A percentile compares a stretch with the other conserved stretches of the same genome.
Evolutionary conservation across 768 basidiomycete genomes (phyloP).

Genomic region (Gautieria morchelliformis): DNA sequence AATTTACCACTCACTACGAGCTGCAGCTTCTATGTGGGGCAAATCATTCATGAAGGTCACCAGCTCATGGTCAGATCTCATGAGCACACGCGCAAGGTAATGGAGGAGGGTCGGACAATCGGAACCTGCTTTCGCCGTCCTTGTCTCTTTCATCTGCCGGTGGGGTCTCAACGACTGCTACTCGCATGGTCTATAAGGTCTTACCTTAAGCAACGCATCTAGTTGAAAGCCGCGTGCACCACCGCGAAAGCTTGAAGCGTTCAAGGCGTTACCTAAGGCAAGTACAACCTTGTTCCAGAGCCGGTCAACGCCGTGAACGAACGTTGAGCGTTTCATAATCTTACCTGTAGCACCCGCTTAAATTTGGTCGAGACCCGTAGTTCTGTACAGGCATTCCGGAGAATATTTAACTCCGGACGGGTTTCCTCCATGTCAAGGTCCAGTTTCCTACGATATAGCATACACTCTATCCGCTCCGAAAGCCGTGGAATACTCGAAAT

Average conservation of each 20-base stretch:
- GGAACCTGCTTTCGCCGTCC: slow-evolving; percentile 53
- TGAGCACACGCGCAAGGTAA: slow-evolving; percentile 69
- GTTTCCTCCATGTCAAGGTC: slow-evolving; percentile 79
- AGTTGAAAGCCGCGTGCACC: slow-evolving; percentile 79
- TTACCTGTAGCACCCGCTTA: slow-evolving; percentile 59
- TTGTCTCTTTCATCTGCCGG: slow-evolving; percentile 71
- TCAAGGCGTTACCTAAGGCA: slow-evolving; percentile 72
- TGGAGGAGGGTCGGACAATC: slow-evolving; percentile 87
- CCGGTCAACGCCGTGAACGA: neutral
- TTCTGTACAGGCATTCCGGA: slow-evolving; percentile 64
- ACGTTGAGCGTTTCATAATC: slow-evolving; percentile 9
- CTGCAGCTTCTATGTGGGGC: slow-evolving; percentile 74
- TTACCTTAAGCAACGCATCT: slow-evolving; percentile 72
- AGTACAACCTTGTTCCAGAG: slow-evolving; percentile 47
- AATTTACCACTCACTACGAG: slow-evolving; percentile 44
- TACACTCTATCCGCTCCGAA: slow-evolving; percentile 62
- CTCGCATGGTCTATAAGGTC: slow-evolving; percentile 6
- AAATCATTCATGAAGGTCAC: slow-evolving; percentile 72
- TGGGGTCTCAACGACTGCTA: neutral
- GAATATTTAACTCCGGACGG: slow-evolving; percentile 66
- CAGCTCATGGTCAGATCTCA: slow-evolving; percentile 55
- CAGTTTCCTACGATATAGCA: slow-evolving; percentile 75
- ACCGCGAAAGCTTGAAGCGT: slow-evolving; percentile 75
- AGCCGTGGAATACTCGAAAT: slow-evolving; percentile 74
- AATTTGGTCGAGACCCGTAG: slow-evolving; percentile 55